Percentiles rank a stretch among this genome's conserved stretches.
phyloP scores from a whole-genome alignment of 2,329 filamentous ascomycete genomes.

The Hypoxylon sp. region DNA sequence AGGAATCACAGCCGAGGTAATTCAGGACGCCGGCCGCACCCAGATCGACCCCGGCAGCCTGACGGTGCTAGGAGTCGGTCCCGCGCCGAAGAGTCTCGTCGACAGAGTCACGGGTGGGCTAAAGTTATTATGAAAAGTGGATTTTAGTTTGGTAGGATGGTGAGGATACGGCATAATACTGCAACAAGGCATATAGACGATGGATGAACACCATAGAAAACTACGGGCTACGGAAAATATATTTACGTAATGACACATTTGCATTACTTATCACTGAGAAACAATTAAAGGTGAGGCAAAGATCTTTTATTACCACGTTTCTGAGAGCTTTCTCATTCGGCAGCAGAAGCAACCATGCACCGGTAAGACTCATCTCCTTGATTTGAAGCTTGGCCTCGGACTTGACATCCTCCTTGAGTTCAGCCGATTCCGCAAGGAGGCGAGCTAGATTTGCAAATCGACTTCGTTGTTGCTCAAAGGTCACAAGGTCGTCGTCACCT shows the following conservation, averaged over 20 bases:
- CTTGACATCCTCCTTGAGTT: not conserved
- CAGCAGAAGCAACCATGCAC: not conserved
- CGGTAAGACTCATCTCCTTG: not conserved
- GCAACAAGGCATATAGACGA: not conserved
- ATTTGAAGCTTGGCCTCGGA: not conserved
- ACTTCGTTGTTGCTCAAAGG: slow-evolving; percentile 1
- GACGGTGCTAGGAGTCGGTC: slow-evolving; percentile 88
- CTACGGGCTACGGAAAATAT: not conserved
- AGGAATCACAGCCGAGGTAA: slow-evolving; percentile 88
- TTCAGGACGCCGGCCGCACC: slow-evolving; percentile 95
- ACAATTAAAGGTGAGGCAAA: slow-evolving; percentile 8
- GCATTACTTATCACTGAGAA: slow-evolving; percentile 1
- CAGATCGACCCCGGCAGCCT: slow-evolving; percentile 95
- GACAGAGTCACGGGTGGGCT: slow-evolving; percentile 72
- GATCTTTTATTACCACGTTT: not conserved
- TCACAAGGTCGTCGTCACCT: not conserved
- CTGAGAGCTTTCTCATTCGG: not conserved
- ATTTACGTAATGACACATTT: slow-evolving; percentile 11
- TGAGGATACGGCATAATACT: slow-evolving; percentile 4
- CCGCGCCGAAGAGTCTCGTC: slow-evolving; percentile 86
- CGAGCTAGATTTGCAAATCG: not conserved
- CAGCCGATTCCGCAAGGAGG: not conserved
- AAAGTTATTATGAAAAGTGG: slow-evolving; percentile 48
- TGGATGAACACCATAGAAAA: not conserved
- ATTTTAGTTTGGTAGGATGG: not conserved